phyloP scores from a whole-genome alignment of 352 stramenopile genomes.

The Globisporangium orthogonon region DNA sequence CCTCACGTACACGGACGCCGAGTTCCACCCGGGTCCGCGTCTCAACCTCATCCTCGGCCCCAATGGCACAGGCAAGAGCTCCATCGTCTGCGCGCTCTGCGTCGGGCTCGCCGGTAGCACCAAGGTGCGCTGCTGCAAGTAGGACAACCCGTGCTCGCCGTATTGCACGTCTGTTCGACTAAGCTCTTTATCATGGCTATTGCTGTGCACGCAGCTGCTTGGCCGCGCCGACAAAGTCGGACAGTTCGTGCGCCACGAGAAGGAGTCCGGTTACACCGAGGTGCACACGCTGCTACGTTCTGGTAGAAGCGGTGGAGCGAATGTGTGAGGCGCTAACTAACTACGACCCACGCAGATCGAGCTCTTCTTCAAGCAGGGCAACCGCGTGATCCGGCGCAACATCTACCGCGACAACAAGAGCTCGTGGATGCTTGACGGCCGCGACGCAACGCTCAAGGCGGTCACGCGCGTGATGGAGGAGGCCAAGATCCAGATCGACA shows the following conservation, averaged over 20 bases:
- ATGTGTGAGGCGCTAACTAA: not conserved
- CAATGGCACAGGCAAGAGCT: conserved; percentile 94
- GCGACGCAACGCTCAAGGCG: conserved; percentile 60
- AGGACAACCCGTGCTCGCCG: too few relatives aligned
- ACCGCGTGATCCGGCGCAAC: conserved; percentile 83
- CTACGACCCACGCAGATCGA: conserved; percentile 80
- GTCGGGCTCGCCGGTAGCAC: conserved; percentile 94
- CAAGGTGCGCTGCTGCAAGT: conserved; percentile 36
- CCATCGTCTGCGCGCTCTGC: conserved; percentile 96
- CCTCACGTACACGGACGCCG: conserved; percentile 89
- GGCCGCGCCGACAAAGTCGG: conserved; percentile 91
- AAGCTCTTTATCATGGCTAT: not conserved
- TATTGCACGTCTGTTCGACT: not conserved
- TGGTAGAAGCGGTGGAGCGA: not conserved
- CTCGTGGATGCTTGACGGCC: conserved; percentile 74
- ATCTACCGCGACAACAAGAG: conserved; percentile 91
- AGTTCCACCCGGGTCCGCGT: conserved; percentile 88
- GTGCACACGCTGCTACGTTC: conserved; percentile 2
- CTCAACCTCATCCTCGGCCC: conserved; percentile 98
- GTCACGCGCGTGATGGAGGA: conserved; percentile 74
- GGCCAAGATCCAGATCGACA: conserved; percentile 96
- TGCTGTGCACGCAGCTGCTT: conserved; percentile 56
- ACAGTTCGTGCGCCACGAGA: conserved; percentile 87
- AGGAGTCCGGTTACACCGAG: conserved; percentile 81
- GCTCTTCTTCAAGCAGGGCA: conserved; percentile 77